Conservation (phyloP, 2,329 filamentous ascomycete species). For the Xylariaceae sp. region DNA sequence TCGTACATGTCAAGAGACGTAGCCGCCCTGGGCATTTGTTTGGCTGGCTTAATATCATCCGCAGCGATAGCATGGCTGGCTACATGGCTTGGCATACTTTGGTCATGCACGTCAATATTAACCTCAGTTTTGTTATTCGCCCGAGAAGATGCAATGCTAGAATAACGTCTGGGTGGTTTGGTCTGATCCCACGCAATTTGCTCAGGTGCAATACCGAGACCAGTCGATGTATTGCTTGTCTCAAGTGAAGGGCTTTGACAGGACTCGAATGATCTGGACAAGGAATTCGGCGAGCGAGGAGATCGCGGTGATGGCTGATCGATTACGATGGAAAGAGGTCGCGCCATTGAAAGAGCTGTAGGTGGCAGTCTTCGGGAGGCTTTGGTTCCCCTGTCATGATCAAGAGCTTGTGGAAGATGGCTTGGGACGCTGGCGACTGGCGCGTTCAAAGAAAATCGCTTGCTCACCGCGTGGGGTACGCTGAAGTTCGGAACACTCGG, state of each 20-base stretch:
- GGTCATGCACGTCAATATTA: background rate
- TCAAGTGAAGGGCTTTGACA: slow-evolving; percentile 13
- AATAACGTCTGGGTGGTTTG: background rate
- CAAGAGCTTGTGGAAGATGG: slow-evolving; percentile 28
- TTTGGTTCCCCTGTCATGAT: slow-evolving; percentile 37
- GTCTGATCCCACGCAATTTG: background rate
- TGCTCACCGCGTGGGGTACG: slow-evolving; percentile 53
- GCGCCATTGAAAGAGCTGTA: slow-evolving; percentile 53
- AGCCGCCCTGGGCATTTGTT: slow-evolving; percentile 29
- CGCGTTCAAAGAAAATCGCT: slow-evolving; percentile 52
- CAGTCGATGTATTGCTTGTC: slow-evolving; percentile 1
- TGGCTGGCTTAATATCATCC: background rate
- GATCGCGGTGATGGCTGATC: slow-evolving; percentile 57
- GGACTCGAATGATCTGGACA: slow-evolving; percentile 14
- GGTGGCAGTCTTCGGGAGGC: slow-evolving; percentile 48
- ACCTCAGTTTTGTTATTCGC: background rate
- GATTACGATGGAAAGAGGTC: slow-evolving; percentile 60
- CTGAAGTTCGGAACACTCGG: slow-evolving; percentile 58
- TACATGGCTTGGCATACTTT: background rate
- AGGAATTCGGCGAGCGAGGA: slow-evolving; percentile 30
- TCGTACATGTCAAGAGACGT: slow-evolving; percentile 31
- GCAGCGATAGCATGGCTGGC: background rate
- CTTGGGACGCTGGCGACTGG: slow-evolving; percentile 16
- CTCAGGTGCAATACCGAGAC: slow-evolving; percentile 17
- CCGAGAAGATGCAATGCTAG: slow-evolving; percentile 1